phyloP scores from a whole-genome alignment of 805 yeast genomes.

The Candida berthetii region DNA sequence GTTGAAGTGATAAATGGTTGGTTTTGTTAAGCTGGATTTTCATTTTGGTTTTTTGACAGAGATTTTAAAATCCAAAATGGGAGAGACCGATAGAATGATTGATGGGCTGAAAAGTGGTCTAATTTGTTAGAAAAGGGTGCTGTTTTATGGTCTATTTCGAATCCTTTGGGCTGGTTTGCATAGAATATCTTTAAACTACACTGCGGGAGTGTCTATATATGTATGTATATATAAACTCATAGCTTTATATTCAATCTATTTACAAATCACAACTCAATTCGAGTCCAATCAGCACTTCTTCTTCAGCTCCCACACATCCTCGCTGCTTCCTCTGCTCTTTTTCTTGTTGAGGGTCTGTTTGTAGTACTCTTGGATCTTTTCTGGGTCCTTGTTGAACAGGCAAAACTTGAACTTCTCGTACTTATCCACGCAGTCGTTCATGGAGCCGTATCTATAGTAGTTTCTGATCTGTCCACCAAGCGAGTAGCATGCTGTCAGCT shows the following conservation, averaged over 20 bases:
- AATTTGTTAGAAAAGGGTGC: not conserved
- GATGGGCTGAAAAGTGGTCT: too few species aligned
- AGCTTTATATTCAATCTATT: too few species aligned
- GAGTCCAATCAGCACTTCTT: not conserved
- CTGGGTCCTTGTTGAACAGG: conserved; percentile 47
- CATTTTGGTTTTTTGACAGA: too few species aligned
- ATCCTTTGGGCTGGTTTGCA: not conserved
- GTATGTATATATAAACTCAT: not conserved
- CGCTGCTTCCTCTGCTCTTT: conserved; percentile 66
- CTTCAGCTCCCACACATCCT: conserved; percentile 70
- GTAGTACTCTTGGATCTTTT: conserved; percentile 69
- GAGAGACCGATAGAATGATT: too few species aligned
- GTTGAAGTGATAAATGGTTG: too few species aligned
- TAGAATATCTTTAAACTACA: too few species aligned
- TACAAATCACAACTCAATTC: too few species aligned
- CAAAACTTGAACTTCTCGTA: conserved; percentile 80
- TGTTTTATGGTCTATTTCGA: not conserved
- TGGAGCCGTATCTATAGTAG: conserved; percentile 78
- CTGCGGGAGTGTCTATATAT: too few species aligned
- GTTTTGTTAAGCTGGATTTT: too few species aligned
- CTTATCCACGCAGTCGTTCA: conserved; percentile 65
- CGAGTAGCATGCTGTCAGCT: conserved; percentile 79
- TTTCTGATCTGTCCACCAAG: conserved; percentile 85
- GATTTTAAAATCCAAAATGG: too few species aligned
- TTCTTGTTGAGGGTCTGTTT: conserved; percentile 56